These are phyloP conservation scores for Scedosporium boydii DNA, from an alignment of 2,329 filamentous ascomycete genomes.

Conservation along the genomic window DNA sequence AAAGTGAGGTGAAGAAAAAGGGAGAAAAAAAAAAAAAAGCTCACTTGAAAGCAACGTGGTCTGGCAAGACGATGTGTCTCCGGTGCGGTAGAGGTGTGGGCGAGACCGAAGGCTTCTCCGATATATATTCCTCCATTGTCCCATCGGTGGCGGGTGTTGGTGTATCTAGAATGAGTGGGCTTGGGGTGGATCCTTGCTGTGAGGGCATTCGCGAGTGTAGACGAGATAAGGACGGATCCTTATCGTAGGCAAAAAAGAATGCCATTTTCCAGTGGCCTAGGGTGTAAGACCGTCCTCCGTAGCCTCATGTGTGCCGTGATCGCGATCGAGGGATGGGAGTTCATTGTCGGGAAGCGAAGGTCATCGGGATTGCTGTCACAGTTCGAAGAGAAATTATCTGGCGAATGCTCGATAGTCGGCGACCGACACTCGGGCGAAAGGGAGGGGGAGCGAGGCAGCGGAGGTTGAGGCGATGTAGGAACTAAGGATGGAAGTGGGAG, in stretches of 20 bases:
- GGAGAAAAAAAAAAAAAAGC: constrained; percentile 9
- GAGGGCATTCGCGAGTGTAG: neutral
- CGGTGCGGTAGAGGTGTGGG: constrained; percentile 12
- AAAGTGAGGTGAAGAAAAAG: neutral
- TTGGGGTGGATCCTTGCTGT: neutral
- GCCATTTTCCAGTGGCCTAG: constrained; percentile 2
- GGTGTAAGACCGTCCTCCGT: neutral
- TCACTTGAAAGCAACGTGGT: constrained; percentile 48
- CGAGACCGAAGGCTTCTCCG: neutral
- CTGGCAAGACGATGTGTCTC: constrained; percentile 45
- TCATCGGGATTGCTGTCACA: neutral
- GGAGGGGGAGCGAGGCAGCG: too few species aligned
- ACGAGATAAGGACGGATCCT: neutral
- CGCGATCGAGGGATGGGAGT: neutral
- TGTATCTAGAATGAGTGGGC: neutral
- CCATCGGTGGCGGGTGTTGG: neutral
- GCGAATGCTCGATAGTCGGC: too few species aligned
- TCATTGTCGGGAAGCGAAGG: neutral
- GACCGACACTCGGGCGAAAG: too few species aligned
- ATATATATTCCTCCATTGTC: neutral
- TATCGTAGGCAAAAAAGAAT: constrained; percentile 8
- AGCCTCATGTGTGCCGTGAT: neutral
- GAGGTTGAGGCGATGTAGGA: too few species aligned
- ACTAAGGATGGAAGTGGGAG: too few species aligned
- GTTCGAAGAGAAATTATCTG: too few species aligned